phyloP scores from a whole-genome alignment of 371 early-diverging fungal species.

The Lichtheimia ornata region DNA sequence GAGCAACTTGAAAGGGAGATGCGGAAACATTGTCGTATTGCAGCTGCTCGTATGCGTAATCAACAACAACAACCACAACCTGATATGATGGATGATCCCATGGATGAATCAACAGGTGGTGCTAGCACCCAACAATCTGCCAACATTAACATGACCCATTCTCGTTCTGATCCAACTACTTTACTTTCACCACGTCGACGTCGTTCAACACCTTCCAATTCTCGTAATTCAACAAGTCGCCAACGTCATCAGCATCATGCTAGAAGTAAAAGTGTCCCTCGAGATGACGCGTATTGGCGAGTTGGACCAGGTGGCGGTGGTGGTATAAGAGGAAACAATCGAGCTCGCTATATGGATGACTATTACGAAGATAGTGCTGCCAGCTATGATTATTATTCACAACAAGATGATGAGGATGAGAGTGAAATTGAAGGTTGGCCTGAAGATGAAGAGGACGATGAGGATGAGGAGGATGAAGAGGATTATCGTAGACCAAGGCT shows the following conservation, averaged over 20 bases:
- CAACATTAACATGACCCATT: background rate
- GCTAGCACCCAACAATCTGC: background rate
- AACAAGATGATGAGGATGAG: background rate
- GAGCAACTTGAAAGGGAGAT: slow-evolving; percentile 3
- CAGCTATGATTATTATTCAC: slow-evolving; percentile 1
- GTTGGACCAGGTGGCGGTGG: background rate
- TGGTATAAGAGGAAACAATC: background rate
- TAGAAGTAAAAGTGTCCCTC: background rate
- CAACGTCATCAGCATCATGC: slow-evolving; percentile 1
- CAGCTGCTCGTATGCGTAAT: slow-evolving; percentile 1
- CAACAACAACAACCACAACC: slow-evolving; percentile 2
- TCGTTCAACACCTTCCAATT: background rate
- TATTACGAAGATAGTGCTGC: background rate
- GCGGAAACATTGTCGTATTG: background rate
- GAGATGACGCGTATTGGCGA: background rate
- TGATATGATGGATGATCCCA: background rate
- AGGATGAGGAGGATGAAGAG: background rate
- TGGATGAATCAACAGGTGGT: background rate
- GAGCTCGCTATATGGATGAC: background rate
- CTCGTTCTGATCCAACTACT: background rate
- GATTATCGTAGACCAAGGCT: background rate
- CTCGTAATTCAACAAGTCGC: too few relatives aligned
- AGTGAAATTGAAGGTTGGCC: background rate
- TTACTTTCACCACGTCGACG: background rate
- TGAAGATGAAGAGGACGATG: slow-evolving; percentile 5